These are phyloP conservation scores for Beauveria bassiana DNA, from an alignment of 2,329 filamentous ascomycete species.

Conservation along the genomic window DNA sequence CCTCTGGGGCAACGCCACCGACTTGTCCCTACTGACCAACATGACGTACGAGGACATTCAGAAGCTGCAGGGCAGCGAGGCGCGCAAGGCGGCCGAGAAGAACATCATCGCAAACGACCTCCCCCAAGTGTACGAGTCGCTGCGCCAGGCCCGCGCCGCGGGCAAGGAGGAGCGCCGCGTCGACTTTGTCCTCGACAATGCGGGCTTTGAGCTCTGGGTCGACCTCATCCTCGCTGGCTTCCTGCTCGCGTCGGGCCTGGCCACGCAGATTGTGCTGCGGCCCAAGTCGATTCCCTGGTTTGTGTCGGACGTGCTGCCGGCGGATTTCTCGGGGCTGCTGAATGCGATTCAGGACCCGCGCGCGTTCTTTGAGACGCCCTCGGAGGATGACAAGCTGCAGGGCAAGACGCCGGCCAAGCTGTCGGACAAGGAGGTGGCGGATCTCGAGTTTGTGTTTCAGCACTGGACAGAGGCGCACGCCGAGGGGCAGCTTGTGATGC, in stretches of 20 bases:
- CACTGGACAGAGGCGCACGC: constrained; percentile 75
- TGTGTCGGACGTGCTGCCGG: constrained; percentile 86
- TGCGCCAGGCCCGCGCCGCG: constrained; percentile 56
- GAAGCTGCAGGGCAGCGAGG: constrained; percentile 83
- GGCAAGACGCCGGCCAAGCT: constrained; percentile 54
- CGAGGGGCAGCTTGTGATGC: constrained; percentile 74
- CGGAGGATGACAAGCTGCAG: constrained; percentile 55
- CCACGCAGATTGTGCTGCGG: constrained; percentile 79
- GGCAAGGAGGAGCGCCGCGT: constrained; percentile 65
- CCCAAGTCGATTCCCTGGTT: constrained; percentile 98
- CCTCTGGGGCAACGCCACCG: constrained; percentile 94
- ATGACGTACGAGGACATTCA: constrained; percentile 94
- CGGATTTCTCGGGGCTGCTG: constrained; percentile 77
- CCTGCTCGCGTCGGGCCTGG: constrained; percentile 73
- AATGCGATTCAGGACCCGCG: constrained; percentile 70
- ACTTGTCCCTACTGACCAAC: constrained; percentile 82
- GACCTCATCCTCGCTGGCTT: constrained; percentile 90
- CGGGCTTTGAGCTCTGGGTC: constrained; percentile 94
- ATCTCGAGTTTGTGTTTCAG: constrained; percentile 70
- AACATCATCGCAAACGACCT: constrained; percentile 92
- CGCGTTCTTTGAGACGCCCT: constrained; percentile 67
- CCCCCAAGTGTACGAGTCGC: constrained; percentile 57
- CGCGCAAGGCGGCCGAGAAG: constrained; percentile 77
- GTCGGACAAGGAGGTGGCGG: constrained; percentile 55
- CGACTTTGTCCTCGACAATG: constrained; percentile 94